A percentile compares a stretch with the other conserved stretches of the same genome.
These are phyloP conservation scores for Cyanidioschyzon merolae DNA, from an alignment of 23 red algal genomes.

Conservation along the genomic window DNA sequence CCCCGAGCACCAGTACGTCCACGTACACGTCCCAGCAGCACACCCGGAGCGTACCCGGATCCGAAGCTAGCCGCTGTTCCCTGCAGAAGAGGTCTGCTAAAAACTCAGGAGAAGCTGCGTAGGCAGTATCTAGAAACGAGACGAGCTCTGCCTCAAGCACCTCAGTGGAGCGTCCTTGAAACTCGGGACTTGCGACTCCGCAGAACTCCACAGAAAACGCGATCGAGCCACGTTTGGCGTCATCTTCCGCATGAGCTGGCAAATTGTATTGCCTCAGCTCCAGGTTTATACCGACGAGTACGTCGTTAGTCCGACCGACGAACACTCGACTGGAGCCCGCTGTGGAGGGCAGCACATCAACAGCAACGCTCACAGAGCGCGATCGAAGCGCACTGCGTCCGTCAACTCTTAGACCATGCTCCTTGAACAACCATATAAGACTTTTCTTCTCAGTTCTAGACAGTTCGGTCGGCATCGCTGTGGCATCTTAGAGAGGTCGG, in stretches of 20 bases:
- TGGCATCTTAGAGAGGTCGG: too few relatives aligned
- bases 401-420: slow-evolving; percentile 10
- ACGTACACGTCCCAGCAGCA: slow-evolving; percentile 21
- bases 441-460: background rate
- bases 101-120: background rate
- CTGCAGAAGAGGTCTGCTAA: background rate
- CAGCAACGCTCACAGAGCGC: background rate
- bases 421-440: background rate
- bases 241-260: background rate
- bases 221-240: background rate
- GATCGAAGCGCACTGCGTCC: background rate
- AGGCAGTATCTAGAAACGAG: background rate
- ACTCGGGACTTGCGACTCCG: slow-evolving; percentile 14
- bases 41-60: background rate
- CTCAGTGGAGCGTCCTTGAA: slow-evolving; percentile 17
- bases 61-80: background rate
- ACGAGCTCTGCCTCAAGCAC: background rate
- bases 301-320: slow-evolving; percentile 2
- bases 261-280: slow-evolving; percentile 12
- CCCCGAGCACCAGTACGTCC: slow-evolving; percentile 21
- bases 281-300: slow-evolving; percentile 11
- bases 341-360: slow-evolving; percentile 19
- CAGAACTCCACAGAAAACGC: slow-evolving; percentile 20
- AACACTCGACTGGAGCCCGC: slow-evolving; percentile 15
- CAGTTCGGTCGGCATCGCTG: background rate